phyloP scores from a whole-genome alignment of 1,139 yeast genomes.

The Wickerhamomyces sp. region DNA sequence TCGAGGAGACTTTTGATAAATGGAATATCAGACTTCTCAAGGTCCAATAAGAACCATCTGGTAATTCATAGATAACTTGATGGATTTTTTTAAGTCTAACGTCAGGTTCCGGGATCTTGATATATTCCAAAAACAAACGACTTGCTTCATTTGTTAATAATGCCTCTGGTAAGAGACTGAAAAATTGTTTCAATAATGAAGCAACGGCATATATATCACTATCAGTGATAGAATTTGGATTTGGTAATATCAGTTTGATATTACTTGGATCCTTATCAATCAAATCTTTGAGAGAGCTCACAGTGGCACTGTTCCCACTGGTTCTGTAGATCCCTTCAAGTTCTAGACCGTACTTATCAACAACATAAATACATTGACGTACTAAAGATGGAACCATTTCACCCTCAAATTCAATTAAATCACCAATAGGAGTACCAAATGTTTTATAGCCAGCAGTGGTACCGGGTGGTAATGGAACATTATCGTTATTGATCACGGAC shows the following conservation, averaged over 20 bases:
- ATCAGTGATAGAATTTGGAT: slow-evolving; percentile 47
- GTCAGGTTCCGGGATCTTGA: slow-evolving; percentile 56
- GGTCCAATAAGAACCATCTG: slow-evolving; percentile 94
- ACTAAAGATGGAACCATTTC: slow-evolving; percentile 92
- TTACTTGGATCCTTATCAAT: slow-evolving; percentile 79
- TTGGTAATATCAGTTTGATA: slow-evolving; percentile 48
- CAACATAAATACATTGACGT: slow-evolving; percentile 78
- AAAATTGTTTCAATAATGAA: slow-evolving; percentile 63
- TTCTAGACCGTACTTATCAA: slow-evolving; percentile 78
- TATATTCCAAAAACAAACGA: slow-evolving; percentile 64
- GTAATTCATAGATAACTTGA: slow-evolving; percentile 79
- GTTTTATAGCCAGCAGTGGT: slow-evolving; percentile 45
- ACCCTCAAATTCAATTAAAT: slow-evolving; percentile 72
- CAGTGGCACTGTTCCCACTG: slow-evolving; percentile 71
- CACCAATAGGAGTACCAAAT: slow-evolving; percentile 78
- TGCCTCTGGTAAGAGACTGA: slow-evolving; percentile 67
- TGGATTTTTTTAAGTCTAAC: slow-evolving; percentile 72
- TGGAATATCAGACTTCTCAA: slow-evolving; percentile 81
- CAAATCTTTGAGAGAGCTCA: slow-evolving; percentile 64
- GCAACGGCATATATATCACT: slow-evolving; percentile 73
- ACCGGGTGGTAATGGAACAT: slow-evolving; percentile 32
- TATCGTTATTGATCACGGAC: slow-evolving; percentile 23
- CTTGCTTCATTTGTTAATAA: slow-evolving; percentile 54
- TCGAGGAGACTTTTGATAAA: slow-evolving; percentile 64
- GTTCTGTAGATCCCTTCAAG: slow-evolving; percentile 88